A percentile compares a stretch with the other conserved stretches of the same genome.
Conservation (phyloP, 2,329 filamentous ascomycete genomes). For the Fusarium dimerum region DNA sequence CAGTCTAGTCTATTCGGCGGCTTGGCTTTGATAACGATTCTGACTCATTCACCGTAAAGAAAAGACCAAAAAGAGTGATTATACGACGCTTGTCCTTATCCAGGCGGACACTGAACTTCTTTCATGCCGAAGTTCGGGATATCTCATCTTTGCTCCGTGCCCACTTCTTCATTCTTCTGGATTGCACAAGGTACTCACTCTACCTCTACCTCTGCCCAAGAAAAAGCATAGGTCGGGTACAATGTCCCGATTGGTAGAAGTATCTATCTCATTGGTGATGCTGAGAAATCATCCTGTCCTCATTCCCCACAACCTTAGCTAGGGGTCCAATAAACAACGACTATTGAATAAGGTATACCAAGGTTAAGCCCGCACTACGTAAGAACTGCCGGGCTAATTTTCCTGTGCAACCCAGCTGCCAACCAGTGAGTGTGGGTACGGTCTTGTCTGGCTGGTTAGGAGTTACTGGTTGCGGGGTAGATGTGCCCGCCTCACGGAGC, state of each 20-base stretch:
- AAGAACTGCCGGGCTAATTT: conserved; percentile 18
- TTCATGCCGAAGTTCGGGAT: not conserved
- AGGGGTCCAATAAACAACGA: not conserved
- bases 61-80: not conserved
- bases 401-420: conserved; percentile 20
- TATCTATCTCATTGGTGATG: not conserved
- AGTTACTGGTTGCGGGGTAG: conserved; percentile 28
- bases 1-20: no score
- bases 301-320: not conserved
- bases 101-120: not conserved
- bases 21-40: not conserved
- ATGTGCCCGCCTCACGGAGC: conserved; percentile 20
- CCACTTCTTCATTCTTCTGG: not conserved
- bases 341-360: not conserved
- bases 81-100: not conserved
- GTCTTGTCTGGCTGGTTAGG: conserved; percentile 16
- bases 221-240: not conserved
- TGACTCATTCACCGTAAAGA: not conserved
- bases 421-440: conserved; percentile 19
- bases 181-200: not conserved
- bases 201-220: not conserved
- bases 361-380: not conserved
- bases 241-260: not conserved
- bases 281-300: not conserved
- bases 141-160: not conserved